Conservation (phyloP, 495 filamentous ascomycete genomes). For the Melanomma pulvis-pyrius region DNA sequence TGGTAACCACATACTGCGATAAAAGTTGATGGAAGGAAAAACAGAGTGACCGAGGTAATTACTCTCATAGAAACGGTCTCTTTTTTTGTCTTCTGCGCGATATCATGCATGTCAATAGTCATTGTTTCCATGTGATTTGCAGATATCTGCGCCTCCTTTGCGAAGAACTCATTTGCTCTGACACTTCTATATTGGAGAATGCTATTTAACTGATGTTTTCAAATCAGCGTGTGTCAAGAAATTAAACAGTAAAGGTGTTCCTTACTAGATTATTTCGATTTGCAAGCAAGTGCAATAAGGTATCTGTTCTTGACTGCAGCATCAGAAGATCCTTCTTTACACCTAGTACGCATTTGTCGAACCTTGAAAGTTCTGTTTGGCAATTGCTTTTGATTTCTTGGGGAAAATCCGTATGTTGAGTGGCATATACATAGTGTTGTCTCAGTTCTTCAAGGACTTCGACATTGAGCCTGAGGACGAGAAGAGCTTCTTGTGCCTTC, state of each 20-base stretch:
- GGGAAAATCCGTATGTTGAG: conserved; percentile 4
- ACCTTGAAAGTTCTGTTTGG: conserved; percentile 25
- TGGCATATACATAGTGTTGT: conserved; percentile 38
- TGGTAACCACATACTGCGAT: conserved; percentile 43
- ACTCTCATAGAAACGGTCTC: conserved; percentile 47
- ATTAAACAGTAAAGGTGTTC: not conserved
- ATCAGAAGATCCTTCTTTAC: conserved; percentile 41
- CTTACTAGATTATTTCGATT: conserved; percentile 42
- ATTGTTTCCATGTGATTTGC: conserved; percentile 43
- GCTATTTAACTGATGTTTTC: conserved; percentile 36
- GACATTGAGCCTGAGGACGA: conserved; percentile 46
- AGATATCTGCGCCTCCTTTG: conserved; percentile 39
- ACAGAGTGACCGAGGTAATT: conserved; percentile 50
- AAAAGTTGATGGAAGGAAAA: conserved; percentile 53
- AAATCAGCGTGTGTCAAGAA: conserved; percentile 4
- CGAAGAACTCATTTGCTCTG: conserved; percentile 42
- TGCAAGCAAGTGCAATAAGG: conserved; percentile 36
- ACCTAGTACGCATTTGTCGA: conserved; percentile 32
- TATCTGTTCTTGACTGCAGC: conserved; percentile 39
- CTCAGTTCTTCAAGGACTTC: conserved; percentile 46
- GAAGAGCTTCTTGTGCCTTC: conserved; percentile 45
- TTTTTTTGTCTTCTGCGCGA: conserved; percentile 34
- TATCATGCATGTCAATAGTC: conserved; percentile 38
- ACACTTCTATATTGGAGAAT: conserved; percentile 42
- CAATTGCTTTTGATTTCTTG: conserved; percentile 8